Conservation (phyloP, 371 early-diverging fungal species). For the Syncephalastrum monosporum region DNA sequence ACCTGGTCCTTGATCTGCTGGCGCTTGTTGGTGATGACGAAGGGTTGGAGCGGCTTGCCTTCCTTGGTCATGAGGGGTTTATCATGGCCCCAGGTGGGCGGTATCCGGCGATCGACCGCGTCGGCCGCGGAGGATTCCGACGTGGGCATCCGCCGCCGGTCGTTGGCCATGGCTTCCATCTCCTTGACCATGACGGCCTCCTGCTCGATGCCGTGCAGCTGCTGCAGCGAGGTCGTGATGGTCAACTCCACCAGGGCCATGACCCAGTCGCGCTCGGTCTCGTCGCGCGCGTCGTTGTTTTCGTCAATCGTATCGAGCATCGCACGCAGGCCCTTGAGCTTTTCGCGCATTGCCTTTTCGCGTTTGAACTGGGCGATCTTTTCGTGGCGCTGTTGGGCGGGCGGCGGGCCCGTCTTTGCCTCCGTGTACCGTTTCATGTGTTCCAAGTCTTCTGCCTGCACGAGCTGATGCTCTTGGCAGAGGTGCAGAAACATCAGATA, state of each 20-base stretch:
- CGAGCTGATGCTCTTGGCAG: slow-evolving; percentile 66
- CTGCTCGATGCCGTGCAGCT: slow-evolving; percentile 64
- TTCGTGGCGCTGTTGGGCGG: slow-evolving; percentile 57
- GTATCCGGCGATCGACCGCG: slow-evolving; percentile 24
- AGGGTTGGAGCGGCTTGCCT: slow-evolving; percentile 83
- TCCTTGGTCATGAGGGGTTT: slow-evolving; percentile 59
- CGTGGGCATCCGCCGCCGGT: slow-evolving; percentile 22
- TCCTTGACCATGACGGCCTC: slow-evolving; percentile 73
- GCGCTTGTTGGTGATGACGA: slow-evolving; percentile 82
- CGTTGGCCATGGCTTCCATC: slow-evolving; percentile 46
- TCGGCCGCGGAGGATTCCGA: neutral
- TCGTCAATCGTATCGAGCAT: slow-evolving; percentile 27
- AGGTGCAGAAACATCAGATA: slow-evolving; percentile 52
- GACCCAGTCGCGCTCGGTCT: slow-evolving; percentile 65
- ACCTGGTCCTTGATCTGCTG: slow-evolving; percentile 75
- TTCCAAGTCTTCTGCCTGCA: slow-evolving; percentile 46
- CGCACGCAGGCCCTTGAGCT: slow-evolving; percentile 48
- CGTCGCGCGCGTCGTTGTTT: slow-evolving; percentile 59
- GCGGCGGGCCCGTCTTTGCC: slow-evolving; percentile 1
- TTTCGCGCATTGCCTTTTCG: slow-evolving; percentile 62
- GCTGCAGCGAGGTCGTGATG: slow-evolving; percentile 63
- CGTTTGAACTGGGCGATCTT: slow-evolving; percentile 80
- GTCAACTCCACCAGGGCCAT: slow-evolving; percentile 60
- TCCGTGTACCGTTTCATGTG: slow-evolving; percentile 32
- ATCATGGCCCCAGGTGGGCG: slow-evolving; percentile 33